Conservation (phyloP, 371 early-diverging fungal species). For the Mucor velutinosus region DNA sequence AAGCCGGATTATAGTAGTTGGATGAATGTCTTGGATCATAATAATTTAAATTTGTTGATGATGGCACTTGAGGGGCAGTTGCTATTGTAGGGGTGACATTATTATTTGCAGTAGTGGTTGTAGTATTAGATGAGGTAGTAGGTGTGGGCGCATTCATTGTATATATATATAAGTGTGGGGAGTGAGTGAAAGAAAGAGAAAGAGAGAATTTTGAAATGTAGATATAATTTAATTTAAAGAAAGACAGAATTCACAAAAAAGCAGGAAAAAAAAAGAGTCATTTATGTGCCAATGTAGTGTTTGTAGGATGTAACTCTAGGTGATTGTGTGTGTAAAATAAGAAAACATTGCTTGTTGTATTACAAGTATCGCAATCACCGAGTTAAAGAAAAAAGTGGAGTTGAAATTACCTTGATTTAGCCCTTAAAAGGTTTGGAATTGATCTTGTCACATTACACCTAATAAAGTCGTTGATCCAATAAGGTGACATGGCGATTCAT, state of each 20-base stretch:
- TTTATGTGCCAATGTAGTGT: slow-evolving; percentile 1
- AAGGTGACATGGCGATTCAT: slow-evolving; percentile 4
- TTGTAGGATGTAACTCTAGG: not conserved
- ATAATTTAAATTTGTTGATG: slow-evolving; percentile 21
- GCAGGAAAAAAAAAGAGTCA: not conserved
- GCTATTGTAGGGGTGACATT: slow-evolving; percentile 8
- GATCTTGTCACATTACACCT: slow-evolving; percentile 30
- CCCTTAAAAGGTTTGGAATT: slow-evolving; percentile 24
- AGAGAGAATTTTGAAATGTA: not conserved
- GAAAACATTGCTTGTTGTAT: not conserved
- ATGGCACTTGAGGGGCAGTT: slow-evolving; percentile 26
- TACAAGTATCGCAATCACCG: not conserved
- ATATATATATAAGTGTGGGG: not conserved
- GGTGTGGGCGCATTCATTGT: not conserved
- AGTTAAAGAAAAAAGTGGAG: slow-evolving; percentile 2
- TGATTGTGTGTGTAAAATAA: not conserved
- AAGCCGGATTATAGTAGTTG: slow-evolving; percentile 2
- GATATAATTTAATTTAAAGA: not conserved
- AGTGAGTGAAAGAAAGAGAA: not conserved
- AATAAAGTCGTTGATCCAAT: slow-evolving; percentile 27
- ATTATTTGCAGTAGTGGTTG: not conserved
- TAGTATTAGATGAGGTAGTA: not conserved
- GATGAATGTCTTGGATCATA: slow-evolving; percentile 18
- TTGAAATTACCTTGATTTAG: slow-evolving; percentile 7
- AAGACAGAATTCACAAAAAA: slow-evolving; percentile 21